A percentile compares a stretch with the other conserved stretches of the same genome.
Conservation (phyloP, 2,329 filamentous ascomycete genomes). For the Penicillium sp. region DNA sequence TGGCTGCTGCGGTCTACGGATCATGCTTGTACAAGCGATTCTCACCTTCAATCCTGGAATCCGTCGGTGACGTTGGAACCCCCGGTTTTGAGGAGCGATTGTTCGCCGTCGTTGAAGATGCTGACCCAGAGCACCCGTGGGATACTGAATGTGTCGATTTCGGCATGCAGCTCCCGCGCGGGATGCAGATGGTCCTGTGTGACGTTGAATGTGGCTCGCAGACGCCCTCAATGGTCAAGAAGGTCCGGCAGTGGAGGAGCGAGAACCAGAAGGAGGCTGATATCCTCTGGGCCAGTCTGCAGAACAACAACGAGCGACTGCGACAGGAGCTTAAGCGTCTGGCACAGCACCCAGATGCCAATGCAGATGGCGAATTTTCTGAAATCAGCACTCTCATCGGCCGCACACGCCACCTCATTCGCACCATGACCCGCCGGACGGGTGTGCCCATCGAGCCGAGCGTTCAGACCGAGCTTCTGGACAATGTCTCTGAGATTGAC, state of each 20-base stretch:
- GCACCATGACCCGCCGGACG: constrained; percentile 68
- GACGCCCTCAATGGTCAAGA: constrained; percentile 93
- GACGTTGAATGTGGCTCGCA: constrained; percentile 92
- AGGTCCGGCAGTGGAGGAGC: constrained; percentile 76
- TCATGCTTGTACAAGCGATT: constrained; percentile 91
- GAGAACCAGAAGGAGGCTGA: constrained; percentile 60
- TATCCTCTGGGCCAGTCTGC: constrained; percentile 68
- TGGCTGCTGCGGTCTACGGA: constrained; percentile 87
- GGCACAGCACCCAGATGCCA: constrained; percentile 42
- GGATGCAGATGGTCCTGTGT: constrained; percentile 80
- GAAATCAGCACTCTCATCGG: constrained; percentile 50
- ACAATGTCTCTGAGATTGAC: constrained; percentile 64
- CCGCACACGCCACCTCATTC: constrained; percentile 57
- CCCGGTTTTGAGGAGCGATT: constrained; percentile 63
- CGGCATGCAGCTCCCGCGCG: constrained; percentile 63
- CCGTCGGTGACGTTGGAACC: constrained; percentile 61
- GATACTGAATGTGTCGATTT: constrained; percentile 71
- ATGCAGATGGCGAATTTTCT: constrained; percentile 45
- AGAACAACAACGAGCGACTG: constrained; percentile 67
- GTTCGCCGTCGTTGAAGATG: constrained; percentile 60
- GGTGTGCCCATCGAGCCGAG: constrained; percentile 83
- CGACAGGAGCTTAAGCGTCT: constrained; percentile 57
- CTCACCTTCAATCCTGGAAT: constrained; percentile 67
- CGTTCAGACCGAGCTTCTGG: constrained; percentile 76
- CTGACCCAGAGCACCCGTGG: constrained; percentile 55